Evolutionary conservation across 306 rosid species (phyloP).

Genomic region (Acacia melanoxylon): DNA sequence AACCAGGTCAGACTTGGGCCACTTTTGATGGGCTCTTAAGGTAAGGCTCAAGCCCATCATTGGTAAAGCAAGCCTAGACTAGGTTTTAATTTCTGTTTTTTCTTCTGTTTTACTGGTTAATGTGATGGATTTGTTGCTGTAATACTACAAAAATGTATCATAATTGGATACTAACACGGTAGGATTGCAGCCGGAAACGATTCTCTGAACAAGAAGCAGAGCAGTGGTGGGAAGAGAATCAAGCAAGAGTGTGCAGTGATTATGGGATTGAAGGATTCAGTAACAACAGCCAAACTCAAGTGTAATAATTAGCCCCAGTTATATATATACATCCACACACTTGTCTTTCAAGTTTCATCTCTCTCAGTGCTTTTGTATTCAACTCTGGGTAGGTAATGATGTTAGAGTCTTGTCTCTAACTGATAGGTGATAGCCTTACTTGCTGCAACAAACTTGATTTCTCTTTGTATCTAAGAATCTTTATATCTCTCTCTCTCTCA

Average conservation of each 20-base stretch:
- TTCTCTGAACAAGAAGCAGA: conserved; percentile 72
- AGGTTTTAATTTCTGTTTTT: background rate
- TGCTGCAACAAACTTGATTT: conserved; percentile 30
- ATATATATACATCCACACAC: conserved; percentile 15
- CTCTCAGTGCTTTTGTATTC: background rate
- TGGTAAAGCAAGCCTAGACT: background rate
- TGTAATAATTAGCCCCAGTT: conserved; percentile 38
- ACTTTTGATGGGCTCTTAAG: background rate
- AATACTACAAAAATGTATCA: background rate
- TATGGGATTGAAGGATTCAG: conserved; percentile 66
- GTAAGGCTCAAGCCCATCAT: background rate
- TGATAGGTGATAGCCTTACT: conserved; percentile 26
- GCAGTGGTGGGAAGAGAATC: conserved; percentile 90
- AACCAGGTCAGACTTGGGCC: background rate
- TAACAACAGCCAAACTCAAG: conserved; percentile 37
- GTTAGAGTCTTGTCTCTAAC: conserved; percentile 37
- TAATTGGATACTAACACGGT: background rate
- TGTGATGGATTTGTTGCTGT: background rate
- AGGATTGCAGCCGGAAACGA: conserved; percentile 59
- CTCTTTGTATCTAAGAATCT: conserved; percentile 27
- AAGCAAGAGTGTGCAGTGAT: conserved; percentile 55
- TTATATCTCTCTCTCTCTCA: background rate
- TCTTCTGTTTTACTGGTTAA: background rate
- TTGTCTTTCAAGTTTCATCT: conserved; percentile 33
- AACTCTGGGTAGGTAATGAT: conserved; percentile 32